These are phyloP conservation scores for Stentor roeselii DNA, from an alignment of 73 alveolate genomes.

Conservation along the genomic window DNA sequence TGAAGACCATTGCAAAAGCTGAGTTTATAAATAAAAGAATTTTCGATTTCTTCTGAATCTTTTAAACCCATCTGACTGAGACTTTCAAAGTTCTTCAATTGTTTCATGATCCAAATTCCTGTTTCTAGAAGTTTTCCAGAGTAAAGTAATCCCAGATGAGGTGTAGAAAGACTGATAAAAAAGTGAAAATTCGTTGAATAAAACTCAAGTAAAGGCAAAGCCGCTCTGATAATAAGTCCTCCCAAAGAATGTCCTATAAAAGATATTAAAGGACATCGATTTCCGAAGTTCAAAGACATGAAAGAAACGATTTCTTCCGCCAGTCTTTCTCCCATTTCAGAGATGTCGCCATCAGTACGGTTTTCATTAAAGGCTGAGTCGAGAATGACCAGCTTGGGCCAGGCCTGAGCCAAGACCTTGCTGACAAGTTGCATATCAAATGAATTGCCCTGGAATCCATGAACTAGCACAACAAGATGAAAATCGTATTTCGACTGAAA, in stretches of 20 bases:
- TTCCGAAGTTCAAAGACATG: slow-evolving; percentile 67
- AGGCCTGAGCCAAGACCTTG: slow-evolving; percentile 67
- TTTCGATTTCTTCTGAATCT: slow-evolving; percentile 83
- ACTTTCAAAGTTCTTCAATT: slow-evolving; percentile 62
- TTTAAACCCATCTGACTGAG: slow-evolving; percentile 71
- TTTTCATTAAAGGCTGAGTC: slow-evolving; percentile 80
- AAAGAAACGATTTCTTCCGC: slow-evolving; percentile 73
- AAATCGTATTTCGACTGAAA: slow-evolving; percentile 65
- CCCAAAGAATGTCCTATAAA: slow-evolving; percentile 99
- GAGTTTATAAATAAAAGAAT: slow-evolving; percentile 85
- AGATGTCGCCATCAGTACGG: slow-evolving; percentile 80
- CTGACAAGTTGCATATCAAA: slow-evolving; percentile 77
- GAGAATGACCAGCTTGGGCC: slow-evolving; percentile 81
- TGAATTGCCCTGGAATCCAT: slow-evolving; percentile 90
- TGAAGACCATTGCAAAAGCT: slow-evolving; percentile 68
- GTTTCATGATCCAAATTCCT: slow-evolving; percentile 84
- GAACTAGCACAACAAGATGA: slow-evolving; percentile 85
- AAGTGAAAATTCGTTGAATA: slow-evolving; percentile 72
- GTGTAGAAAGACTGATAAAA: slow-evolving; percentile 73
- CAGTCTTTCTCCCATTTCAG: slow-evolving; percentile 83
- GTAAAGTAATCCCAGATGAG: slow-evolving; percentile 84
- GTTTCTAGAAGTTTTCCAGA: slow-evolving; percentile 51
- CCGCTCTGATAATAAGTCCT: slow-evolving; percentile 88
- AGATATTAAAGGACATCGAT: slow-evolving; percentile 64
- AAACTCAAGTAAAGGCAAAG: slow-evolving; percentile 64